Evolutionary conservation across 176 grass and related monocot genomes (phyloP).

Genomic region (Rhynchospora tenuis): DNA sequence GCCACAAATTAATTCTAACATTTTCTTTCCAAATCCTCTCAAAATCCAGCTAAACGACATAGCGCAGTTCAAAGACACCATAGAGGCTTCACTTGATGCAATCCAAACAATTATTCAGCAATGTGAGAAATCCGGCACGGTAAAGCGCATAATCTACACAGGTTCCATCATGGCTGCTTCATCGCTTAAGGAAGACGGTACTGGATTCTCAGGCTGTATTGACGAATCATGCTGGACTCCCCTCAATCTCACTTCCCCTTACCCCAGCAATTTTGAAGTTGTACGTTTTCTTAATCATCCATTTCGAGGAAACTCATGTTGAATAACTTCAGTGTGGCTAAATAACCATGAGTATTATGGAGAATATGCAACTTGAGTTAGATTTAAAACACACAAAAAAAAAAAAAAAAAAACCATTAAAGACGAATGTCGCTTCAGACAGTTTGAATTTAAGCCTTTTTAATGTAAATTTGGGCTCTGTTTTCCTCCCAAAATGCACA

Average conservation of each 20-base stretch:
- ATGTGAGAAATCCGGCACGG: constrained; percentile 43
- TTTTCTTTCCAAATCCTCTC: not conserved
- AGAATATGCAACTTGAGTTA: not conserved
- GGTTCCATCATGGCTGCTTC: constrained; percentile 44
- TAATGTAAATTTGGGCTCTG: not conserved
- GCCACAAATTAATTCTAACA: too few species aligned
- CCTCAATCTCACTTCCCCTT: constrained; percentile 32
- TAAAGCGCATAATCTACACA: constrained; percentile 63
- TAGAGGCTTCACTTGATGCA: constrained; percentile 37
- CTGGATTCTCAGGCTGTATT: constrained; percentile 24
- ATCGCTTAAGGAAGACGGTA: constrained; percentile 39
- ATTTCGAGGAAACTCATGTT: not conserved
- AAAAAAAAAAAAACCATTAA: not conserved
- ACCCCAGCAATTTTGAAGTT: constrained; percentile 28
- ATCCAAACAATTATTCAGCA: constrained; percentile 41
- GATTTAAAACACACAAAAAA: not conserved
- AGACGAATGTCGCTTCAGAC: not conserved
- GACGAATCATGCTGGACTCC: constrained; percentile 64
- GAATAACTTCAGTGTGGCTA: not conserved
- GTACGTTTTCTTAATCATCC: not conserved
- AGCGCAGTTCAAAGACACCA: constrained; percentile 44
- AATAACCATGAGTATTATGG: not conserved
- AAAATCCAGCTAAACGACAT: not conserved
- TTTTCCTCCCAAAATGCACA: not conserved
- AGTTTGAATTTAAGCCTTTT: not conserved